A percentile compares a stretch with the other conserved stretches of the same genome.
phyloP scores from a whole-genome alignment of 2,329 filamentous ascomycete genomes.

The Exophiala lecanii-corni region DNA sequence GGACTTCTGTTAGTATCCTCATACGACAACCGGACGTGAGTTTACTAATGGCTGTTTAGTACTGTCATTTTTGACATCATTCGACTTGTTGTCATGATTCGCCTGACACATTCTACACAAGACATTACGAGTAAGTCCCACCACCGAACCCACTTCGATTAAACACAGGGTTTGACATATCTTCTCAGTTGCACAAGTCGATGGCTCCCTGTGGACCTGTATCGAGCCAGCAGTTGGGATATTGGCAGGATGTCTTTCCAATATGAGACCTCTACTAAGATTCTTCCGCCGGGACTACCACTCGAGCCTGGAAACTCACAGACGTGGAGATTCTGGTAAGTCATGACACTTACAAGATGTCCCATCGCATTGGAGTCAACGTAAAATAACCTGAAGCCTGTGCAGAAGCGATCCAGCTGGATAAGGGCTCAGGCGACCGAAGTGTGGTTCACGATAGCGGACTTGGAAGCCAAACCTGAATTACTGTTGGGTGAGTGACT shows the following conservation, averaged over 20 bases:
- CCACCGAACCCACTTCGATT: no score
- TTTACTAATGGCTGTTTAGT: neutral
- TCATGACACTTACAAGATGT: neutral
- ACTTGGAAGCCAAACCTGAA: no score
- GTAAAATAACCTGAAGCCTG: neutral
- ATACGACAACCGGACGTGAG: no score
- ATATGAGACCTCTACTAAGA: neutral
- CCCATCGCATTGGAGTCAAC: no score
- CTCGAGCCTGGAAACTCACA: neutral
- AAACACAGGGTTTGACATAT: no score
- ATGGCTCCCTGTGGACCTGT: neutral
- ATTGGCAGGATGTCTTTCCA: neutral
- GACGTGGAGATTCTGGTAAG: neutral
- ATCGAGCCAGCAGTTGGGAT: neutral
- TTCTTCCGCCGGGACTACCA: neutral
- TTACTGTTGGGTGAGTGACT: no score
- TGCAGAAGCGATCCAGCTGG: neutral
- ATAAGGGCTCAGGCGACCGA: neutral
- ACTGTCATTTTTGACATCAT: neutral
- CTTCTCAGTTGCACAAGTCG: neutral
- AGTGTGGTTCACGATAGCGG: neutral
- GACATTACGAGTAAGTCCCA: neutral
- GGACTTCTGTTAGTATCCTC: neutral
- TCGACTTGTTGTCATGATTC: neutral
- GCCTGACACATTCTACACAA: neutral